Base-by-base conservation (phyloP, 1,139 yeast genomes). In the Pneumocystis jirovecii region DNA sequence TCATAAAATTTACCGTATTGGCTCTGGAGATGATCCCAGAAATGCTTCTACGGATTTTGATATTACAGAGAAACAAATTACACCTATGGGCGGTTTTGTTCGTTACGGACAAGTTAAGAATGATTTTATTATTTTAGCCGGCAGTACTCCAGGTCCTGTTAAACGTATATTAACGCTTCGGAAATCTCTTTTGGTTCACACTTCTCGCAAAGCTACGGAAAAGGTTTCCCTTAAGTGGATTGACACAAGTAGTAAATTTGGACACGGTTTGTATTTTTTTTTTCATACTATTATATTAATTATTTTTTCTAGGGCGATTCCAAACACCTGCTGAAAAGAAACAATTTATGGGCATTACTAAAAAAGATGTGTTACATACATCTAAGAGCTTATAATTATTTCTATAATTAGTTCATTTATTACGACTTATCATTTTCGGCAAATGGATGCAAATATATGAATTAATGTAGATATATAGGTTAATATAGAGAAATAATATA, bases 261-360 rank as follows among this genome's bases (percentile, higher is more conserved):
- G 99, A 88, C 95, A 93, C 90, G 99, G 57, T 50, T 25, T 25
- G 57, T 50, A 8, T 45, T 45, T 50, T 6, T 50, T 15, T 25
- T 25, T 50, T 10, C 25, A 12, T 25, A 17, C 25, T 50, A 25
- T 25, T 4, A 10, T 50, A 15, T 21, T 44, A n/a, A 44, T 50
- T 50, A 50, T 50, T 25, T 8, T 45, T 50, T 50, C 19, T 19
- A 50, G 57, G 99, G 85, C 93, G 98, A 86, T 95, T 95, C 98
- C 99, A 95, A 85, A 93, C 98, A 79, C 96, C 97, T 77, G 98
- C 97, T 81, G 99, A 95, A 86, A 95, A 95, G 91, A 91, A 86
- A 80, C 96, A 98, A 79, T 95, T 95, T 93, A 78, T 91, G 85
- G 99, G 99, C 85, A 91, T 98, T 78, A 87, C 93, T 81, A 95